Evolutionary conservation across 106 monocot species (phyloP), one percentile per base, ranked within the genome.

Genomic region (Narthecium ossifragum): DNA sequence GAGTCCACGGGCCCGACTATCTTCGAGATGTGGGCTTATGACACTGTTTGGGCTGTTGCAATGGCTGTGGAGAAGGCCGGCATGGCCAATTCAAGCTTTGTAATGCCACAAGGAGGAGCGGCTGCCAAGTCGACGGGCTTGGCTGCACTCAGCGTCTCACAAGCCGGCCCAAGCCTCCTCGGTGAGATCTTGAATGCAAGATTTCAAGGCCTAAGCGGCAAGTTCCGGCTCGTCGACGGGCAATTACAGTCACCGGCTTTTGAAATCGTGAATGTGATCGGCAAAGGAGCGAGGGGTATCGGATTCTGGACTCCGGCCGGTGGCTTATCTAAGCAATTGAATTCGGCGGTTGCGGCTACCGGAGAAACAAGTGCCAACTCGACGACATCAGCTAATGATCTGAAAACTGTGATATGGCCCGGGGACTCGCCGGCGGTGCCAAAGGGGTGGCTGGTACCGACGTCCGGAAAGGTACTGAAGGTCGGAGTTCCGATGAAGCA

Each of bases 361-460:
- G 13, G 33, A 8, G 13, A 6, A 54, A 22, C 9, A n/a, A 22
- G 4, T 8, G 60, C 40, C 28, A 2, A 3, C 3, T 39, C 4
- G 18, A 23, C 2, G 0, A n/a, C n/a, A n/a, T n/a, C n/a, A n/a
- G n/a, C n/a, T n/a, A n/a, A n/a, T n/a, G 46, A 11, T 6, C 32
- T 79, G 39, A 66, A 24, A 17, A 29, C 31, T 1, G 59, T 80
- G 8, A 28, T 75, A 34, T 80, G 74, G 74, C 80, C 74, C 0
- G 80, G 70, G 5, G 70, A 61, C 8, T 51, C 70, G 31, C 53
- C 24, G 17, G 37, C 8, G 21, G 46, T 60, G 24, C 70, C 74
- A 12, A 75, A 45, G 33, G 74, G 80, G 8, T 80, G 69, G 68
- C 27, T 34, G 34, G 30, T 77, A 10, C 65, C 69, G 22, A 47